Evolutionary conservation across 2,329 filamentous ascomycete genomes (phyloP).

Genomic region (Didymella glomerata): DNA sequence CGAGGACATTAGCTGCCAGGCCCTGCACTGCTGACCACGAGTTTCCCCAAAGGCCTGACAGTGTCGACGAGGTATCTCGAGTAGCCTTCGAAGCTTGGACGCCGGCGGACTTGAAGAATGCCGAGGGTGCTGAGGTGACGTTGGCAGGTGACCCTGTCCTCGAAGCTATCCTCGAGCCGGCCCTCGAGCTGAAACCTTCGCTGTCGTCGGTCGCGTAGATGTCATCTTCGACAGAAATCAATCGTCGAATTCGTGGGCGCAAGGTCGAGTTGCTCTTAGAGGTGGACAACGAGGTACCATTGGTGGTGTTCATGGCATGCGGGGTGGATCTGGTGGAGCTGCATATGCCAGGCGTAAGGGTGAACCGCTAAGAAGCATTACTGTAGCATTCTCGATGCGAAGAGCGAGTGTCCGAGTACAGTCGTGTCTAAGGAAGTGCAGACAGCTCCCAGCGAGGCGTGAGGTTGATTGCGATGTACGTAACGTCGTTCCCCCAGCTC

Average conservation of each 20-base stretch:
- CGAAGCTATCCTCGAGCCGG: constrained; percentile 51
- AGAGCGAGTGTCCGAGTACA: constrained; percentile 3
- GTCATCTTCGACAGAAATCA: constrained; percentile 60
- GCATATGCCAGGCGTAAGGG: constrained; percentile 46
- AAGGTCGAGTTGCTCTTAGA: constrained; percentile 56
- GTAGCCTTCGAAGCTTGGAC: constrained; percentile 35
- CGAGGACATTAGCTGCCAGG: constrained; percentile 59
- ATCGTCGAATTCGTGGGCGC: constrained; percentile 56
- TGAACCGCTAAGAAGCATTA: constrained; percentile 30
- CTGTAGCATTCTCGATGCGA: constrained; percentile 35
- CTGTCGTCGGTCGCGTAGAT: constrained; percentile 48
- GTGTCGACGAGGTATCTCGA: constrained; percentile 35
- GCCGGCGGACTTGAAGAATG: constrained; percentile 36
- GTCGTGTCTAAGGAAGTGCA: background rate
- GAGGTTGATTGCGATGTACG: constrained; percentile 17
- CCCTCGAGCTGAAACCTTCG: constrained; percentile 51
- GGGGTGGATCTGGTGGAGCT: constrained; percentile 45
- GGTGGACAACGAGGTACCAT: constrained; percentile 48
- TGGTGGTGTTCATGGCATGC: constrained; percentile 53
- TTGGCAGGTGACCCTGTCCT: constrained; percentile 46
- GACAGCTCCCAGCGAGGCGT: constrained; percentile 2
- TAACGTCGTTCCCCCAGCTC: constrained; percentile 21
- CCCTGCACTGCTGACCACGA: constrained; percentile 60
- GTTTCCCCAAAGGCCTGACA: constrained; percentile 58
- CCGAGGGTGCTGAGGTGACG: constrained; percentile 40